These are phyloP conservation scores for Baorangia bicolor DNA, from an alignment of 768 basidiomycete species.

Conservation along the genomic window DNA sequence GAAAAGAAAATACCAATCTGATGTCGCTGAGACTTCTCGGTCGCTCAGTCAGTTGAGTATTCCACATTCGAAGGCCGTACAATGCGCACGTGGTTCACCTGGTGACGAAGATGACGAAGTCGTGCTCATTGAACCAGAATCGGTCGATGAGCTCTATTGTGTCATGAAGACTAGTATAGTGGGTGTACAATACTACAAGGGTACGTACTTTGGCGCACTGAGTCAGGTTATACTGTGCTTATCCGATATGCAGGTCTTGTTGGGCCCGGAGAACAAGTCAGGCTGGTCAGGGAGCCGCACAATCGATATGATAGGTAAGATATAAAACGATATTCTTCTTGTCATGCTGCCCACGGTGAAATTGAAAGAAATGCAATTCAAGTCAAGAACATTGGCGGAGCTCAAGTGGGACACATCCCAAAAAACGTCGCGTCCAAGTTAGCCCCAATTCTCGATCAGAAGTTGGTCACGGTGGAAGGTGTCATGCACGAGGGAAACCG, in stretches of 20 bases:
- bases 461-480: slow-evolving; percentile 69
- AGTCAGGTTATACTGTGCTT: background rate
- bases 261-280: slow-evolving; percentile 75
- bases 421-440: slow-evolving; percentile 55
- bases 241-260: slow-evolving; percentile 60
- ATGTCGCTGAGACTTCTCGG: slow-evolving; percentile 17
- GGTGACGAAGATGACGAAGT: slow-evolving; percentile 47
- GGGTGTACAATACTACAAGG: slow-evolving; percentile 81
- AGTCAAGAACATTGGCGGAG: slow-evolving; percentile 71
- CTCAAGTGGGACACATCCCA: slow-evolving; percentile 82
- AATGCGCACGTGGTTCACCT: background rate
- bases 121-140: slow-evolving; percentile 44
- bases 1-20: slow-evolving; percentile 45
- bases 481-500: slow-evolving; percentile 64
- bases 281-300: slow-evolving; percentile 60
- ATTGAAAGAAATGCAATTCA: slow-evolving; percentile 67
- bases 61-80: slow-evolving; percentile 17
- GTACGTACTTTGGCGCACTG: slow-evolving; percentile 30
- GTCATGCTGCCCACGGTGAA: background rate
- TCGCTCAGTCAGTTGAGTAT: slow-evolving; percentile 14
- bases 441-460: slow-evolving; percentile 68
- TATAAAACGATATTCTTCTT: background rate
- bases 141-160: slow-evolving; percentile 67
- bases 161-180: slow-evolving; percentile 62
- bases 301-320: slow-evolving; percentile 68